Base-by-base conservation (phyloP, 768 basidiomycete species). In the Mrakia blollopis region DNA sequence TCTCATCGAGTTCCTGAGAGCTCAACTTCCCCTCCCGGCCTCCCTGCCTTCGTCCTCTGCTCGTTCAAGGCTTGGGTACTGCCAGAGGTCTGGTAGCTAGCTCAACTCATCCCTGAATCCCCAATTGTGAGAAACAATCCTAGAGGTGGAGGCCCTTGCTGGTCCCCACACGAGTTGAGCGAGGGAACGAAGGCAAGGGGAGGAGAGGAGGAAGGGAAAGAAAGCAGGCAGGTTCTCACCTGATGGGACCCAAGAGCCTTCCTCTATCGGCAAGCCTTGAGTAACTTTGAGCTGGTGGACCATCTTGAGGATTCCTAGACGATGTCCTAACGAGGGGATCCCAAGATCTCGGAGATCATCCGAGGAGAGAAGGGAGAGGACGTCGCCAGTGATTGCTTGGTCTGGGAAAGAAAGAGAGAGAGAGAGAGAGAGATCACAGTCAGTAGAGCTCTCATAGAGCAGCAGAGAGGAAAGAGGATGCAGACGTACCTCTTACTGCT, bases 381-480 rank as follows among this genome's bases (percentile, higher is more conserved):
- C 89, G 79, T 98, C 94, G 74, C 97, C 97, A 25, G 91, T 91
- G 79, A 99, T 92, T 79, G 89, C 91, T 83, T 99, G 92, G 82
- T 94, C 96, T 96, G 82, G 2, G 44, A 44, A 44, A 44, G 44
- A 13, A 7, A 44, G n/a, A n/a, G n/a, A n/a, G 23, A 18, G 30
- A 39, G 2, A 62, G 41, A n/a, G 63, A 62, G 39, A 16, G 47
- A 37, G 11, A 39, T 35, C 37, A 41, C 30, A 32, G 68, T 28
- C 2, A 35, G 28, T 4, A 7, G 2, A 28, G 47, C 39, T 37
- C 25, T 23, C 1, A 60, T 25, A 44, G n/a, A 44, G 16, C 18
- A 9, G 10, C 7, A 50, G n/a, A n/a, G 52, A 21, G 28, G 50
- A 28, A 11, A 68, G n/a, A 73, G n/a, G 32, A 57, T 16, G 47